Evolutionary conservation across 2,329 filamentous ascomycete genomes (phyloP).

Genomic region (Acephala macrosclerotiorum): DNA sequence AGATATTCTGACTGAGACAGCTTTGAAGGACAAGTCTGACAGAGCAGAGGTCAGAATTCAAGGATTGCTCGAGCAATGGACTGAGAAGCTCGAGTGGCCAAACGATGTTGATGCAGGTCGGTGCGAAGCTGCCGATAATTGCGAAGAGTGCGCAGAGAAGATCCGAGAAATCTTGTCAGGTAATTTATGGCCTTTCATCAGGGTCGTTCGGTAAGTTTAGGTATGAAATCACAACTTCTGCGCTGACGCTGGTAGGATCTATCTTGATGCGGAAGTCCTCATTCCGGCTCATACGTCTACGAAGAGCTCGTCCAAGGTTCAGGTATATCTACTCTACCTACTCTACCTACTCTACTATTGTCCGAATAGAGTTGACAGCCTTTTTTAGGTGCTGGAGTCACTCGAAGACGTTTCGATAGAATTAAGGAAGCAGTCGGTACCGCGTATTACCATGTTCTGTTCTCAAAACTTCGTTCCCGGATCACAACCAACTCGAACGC

Average conservation of each 20-base stretch:
- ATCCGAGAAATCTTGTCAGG: neutral
- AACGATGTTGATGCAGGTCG: too few species aligned
- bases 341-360: neutral
- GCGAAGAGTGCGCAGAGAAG: neutral
- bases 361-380: neutral
- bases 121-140: neutral
- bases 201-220: neutral
- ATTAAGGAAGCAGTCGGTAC: slow-evolving; percentile 13
- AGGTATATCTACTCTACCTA: too few species aligned
- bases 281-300: slow-evolving; percentile 10
- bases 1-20: too few species aligned
- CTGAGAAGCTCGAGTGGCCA: too few species aligned
- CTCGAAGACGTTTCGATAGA: neutral
- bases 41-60: too few species aligned
- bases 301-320: slow-evolving; percentile 1
- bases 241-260: neutral
- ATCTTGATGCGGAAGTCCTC: neutral
- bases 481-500: neutral
- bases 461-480: slow-evolving; percentile 8
- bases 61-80: too few species aligned
- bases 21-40: too few species aligned
- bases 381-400: neutral
- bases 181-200: neutral
- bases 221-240: neutral
- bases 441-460: neutral